These are phyloP conservation scores for Pleomassaria siparia DNA, from an alignment of 2,329 filamentous ascomycete genomes.

Conservation along the genomic window DNA sequence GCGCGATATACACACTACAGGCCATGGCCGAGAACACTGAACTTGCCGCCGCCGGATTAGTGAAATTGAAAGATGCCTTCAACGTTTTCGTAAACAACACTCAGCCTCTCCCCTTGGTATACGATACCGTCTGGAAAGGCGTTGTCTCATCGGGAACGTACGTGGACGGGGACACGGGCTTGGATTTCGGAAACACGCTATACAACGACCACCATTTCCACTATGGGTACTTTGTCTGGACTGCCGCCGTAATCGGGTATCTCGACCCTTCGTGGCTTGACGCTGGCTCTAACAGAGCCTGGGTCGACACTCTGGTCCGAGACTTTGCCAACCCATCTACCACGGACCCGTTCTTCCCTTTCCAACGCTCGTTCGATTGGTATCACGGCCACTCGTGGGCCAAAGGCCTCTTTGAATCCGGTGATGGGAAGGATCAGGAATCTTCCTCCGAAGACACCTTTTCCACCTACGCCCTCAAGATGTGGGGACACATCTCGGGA, in stretches of 20 bases:
- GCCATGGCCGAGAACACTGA: constrained; percentile 61
- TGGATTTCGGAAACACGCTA: constrained; percentile 88
- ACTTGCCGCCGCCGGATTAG: constrained; percentile 55
- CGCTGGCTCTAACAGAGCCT: constrained; percentile 67
- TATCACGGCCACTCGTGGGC: constrained; percentile 93
- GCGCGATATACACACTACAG: constrained; percentile 51
- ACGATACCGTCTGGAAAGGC: constrained; percentile 72
- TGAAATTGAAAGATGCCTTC: constrained; percentile 54
- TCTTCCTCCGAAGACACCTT: constrained; percentile 92
- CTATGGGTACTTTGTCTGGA: constrained; percentile 84
- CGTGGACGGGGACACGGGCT: constrained; percentile 61
- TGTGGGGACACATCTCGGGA: constrained; percentile 82
- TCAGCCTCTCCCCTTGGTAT: constrained; percentile 56
- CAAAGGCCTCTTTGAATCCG: constrained; percentile 72
- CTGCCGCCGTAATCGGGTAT: constrained; percentile 81
- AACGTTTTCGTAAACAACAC: constrained; percentile 51
- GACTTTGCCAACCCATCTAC: constrained; percentile 79
- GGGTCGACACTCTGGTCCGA: constrained; percentile 79
- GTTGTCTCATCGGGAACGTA: constrained; percentile 79
- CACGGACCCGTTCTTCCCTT: constrained; percentile 72
- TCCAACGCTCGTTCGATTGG: constrained; percentile 78
- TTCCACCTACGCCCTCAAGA: constrained; percentile 84
- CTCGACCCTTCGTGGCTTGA: constrained; percentile 76
- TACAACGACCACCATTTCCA: constrained; percentile 74
- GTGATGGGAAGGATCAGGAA: constrained; percentile 84